Percentiles rank a stretch among this genome's conserved stretches.
phyloP scores from a whole-genome alignment of 2,329 filamentous ascomycete species.

The Fusarium proliferatum region DNA sequence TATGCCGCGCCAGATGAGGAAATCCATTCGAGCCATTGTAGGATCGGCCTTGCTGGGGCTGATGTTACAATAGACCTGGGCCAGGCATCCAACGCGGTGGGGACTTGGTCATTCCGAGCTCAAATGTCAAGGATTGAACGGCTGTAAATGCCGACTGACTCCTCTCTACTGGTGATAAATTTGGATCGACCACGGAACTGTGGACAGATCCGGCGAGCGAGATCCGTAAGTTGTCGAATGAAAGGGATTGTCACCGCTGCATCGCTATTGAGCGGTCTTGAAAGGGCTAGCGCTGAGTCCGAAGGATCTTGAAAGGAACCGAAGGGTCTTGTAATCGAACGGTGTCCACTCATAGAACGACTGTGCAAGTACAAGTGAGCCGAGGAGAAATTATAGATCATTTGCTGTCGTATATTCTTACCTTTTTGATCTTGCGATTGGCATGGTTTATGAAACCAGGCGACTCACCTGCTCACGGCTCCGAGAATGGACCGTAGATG shows the following conservation, averaged over 20 bases:
- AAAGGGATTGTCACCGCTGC: neutral
- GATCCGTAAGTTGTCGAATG: neutral
- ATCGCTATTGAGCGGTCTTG: neutral
- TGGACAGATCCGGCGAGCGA: neutral
- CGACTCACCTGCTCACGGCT: neutral
- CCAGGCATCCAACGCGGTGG: neutral
- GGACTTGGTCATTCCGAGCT: neutral
- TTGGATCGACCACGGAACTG: neutral
- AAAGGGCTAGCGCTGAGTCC: neutral
- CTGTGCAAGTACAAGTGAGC: neutral
- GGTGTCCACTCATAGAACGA: neutral
- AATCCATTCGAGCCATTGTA: neutral
- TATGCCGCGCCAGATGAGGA: neutral
- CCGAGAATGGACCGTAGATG: neutral
- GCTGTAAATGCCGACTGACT: neutral
- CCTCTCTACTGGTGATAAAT: neutral
- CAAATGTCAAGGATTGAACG: neutral
- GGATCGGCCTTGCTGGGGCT: neutral
- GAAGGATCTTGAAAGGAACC: neutral
- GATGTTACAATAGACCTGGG: neutral
- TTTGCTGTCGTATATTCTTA: neutral
- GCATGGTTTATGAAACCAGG: neutral
- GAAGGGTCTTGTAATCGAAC: fast-evolving
- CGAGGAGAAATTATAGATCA: neutral
- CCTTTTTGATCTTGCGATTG: fast-evolving